Evolutionary conservation across 2,329 filamentous ascomycete species (phyloP), one percentile per base, ranked within the genome.

Genomic region (Penicillium sp.): DNA sequence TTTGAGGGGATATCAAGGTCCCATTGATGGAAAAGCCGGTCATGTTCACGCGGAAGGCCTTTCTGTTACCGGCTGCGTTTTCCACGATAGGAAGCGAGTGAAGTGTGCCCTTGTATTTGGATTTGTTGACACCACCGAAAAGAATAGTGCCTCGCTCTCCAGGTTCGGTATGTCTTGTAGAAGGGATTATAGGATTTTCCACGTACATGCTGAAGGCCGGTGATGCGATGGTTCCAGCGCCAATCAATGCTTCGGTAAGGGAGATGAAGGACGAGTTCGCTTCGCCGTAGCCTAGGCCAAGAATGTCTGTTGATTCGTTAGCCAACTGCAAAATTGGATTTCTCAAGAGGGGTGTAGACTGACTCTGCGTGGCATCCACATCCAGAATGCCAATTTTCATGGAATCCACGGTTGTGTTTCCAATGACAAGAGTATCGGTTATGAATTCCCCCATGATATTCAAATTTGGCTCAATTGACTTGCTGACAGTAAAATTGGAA

Each of bases 231-330:
- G 36, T 39, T 19, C 50, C 50, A 10, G 50, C 35, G 23, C 47
- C 46, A 30, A 44, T 42, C 26, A 57, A 44, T 27, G 55, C 55
- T 51, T 57, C 29, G 27, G 55, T 42, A 16, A 57, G 26, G 7
- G 50, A 57, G 41, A 23, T 53, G 26, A 47, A 50, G 44, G 50
- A 53, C 18, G 35, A 26, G 46, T 53, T 47, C 39, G 50, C 36
- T 11, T 57, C 53, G 29, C 55, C 50, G 50, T 51, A 40, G 11
- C 38, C 38, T 11, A 23, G n/a, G 5, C 38, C 13, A 14, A 40
- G 2, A 14, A 23, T 26, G 19, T 40, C 38, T 40, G 9, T 13
- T 5, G 11, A 40, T 40, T 26, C 13, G 10, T 40, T 26, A 14
- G 14, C 9, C n/a, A n/a, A 6, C 30, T 11, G 10, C 13, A 11